Percentiles rank a stretch among this genome's conserved stretches.
Evolutionary conservation across 495 filamentous ascomycete species (phyloP).

Genomic region (Penicillium roqueforti): DNA sequence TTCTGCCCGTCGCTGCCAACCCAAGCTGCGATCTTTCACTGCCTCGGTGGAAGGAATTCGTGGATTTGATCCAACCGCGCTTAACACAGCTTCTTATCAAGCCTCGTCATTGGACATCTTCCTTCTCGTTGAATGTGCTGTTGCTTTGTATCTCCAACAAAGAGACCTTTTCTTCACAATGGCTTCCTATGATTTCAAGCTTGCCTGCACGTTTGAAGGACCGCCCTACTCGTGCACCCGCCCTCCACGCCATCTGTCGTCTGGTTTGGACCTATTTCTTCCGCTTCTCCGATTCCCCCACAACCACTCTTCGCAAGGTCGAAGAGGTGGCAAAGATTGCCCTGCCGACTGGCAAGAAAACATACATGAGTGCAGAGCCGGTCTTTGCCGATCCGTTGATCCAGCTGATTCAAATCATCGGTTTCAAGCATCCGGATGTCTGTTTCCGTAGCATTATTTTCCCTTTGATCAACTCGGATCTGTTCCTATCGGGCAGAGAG

Average conservation of each 20-base stretch:
- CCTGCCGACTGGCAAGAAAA: conserved; percentile 71
- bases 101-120: conserved; percentile 81
- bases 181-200: conserved; percentile 73
- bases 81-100: conserved; percentile 80
- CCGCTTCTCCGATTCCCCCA: conserved; percentile 67
- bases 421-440: conserved; percentile 86
- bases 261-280: conserved; percentile 97
- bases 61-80: conserved; percentile 69
- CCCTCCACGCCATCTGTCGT: conserved; percentile 83
- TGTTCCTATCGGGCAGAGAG: conserved; percentile 70
- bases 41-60: conserved; percentile 79
- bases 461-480: conserved; percentile 87
- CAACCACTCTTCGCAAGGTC: conserved; percentile 67
- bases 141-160: conserved; percentile 81
- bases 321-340: conserved; percentile 83
- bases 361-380: conserved; percentile 74
- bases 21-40: conserved; percentile 67
- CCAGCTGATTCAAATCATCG: conserved; percentile 91
- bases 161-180: conserved; percentile 78
- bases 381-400: conserved; percentile 82
- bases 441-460: conserved; percentile 92
- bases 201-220: conserved; percentile 80
- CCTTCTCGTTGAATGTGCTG: conserved; percentile 80
- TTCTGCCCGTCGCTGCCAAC: conserved; percentile 82
- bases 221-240: conserved; percentile 69